Evolutionary conservation across 2,329 filamentous ascomycete species (phyloP).

Genomic region (Alternaria dauci): DNA sequence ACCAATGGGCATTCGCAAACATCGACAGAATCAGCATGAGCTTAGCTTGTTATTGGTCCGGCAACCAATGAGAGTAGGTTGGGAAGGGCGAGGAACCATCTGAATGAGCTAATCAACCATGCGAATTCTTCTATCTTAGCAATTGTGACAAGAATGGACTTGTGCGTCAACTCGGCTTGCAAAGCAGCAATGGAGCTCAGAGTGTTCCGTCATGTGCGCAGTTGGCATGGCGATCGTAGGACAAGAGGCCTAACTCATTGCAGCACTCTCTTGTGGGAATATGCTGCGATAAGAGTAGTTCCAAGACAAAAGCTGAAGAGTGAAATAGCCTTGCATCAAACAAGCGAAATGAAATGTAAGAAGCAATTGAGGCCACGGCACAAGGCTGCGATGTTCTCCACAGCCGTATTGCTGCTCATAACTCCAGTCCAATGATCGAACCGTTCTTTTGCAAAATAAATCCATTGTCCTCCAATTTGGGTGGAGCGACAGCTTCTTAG

Average conservation of each 20-base stretch:
- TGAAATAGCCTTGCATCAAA: not conserved
- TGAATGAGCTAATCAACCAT: not conserved
- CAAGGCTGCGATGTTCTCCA: not conserved
- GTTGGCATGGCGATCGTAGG: not conserved
- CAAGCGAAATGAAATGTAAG: constrained; percentile 1
- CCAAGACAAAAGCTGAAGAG: not conserved
- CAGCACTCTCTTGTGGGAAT: not conserved
- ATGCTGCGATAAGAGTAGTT: not conserved
- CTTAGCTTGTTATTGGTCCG: not conserved
- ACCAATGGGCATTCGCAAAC: not conserved
- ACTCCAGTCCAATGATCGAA: not conserved
- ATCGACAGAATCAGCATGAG: not conserved
- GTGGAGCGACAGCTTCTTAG: not conserved
- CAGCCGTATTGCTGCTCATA: not conserved
- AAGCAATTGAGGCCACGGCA: not conserved
- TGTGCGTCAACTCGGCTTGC: constrained; percentile 71
- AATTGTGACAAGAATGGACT: constrained; percentile 76
- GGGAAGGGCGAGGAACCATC: not conserved
- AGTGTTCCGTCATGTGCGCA: constrained; percentile 46
- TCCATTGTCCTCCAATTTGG: not conserved
- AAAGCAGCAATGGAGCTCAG: constrained; percentile 65
- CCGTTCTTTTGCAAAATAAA: not conserved
- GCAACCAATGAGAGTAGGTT: not conserved
- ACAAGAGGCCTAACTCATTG: not conserved
- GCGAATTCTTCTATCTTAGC: constrained; percentile 72